These are phyloP conservation scores for Secale cereale DNA, from an alignment of 176 grass and related monocot species.

Conservation along the genomic window DNA sequence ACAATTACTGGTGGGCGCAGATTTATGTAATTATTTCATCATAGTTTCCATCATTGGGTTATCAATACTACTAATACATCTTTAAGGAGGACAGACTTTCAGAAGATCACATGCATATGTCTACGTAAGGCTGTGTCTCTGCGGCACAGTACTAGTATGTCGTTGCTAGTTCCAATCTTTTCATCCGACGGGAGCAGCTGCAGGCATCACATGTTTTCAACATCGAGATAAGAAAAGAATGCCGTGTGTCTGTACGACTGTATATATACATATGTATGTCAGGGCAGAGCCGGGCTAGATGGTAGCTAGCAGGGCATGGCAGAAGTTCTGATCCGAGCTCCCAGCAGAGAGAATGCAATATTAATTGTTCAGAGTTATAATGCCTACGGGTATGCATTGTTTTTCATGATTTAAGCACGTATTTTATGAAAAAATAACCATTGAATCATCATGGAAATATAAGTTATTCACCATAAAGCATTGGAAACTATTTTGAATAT, in stretches of 20 bases:
- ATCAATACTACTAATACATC: background rate
- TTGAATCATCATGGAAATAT: too few relatives aligned
- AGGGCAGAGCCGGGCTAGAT: background rate
- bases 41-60: background rate
- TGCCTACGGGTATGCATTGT: background rate
- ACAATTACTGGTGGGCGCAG: background rate
- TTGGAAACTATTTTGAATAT: too few relatives aligned
- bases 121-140: slow-evolving; percentile 16
- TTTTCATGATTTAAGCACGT: too few relatives aligned
- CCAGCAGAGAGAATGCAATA: background rate
- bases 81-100: background rate
- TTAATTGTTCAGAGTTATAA: background rate
- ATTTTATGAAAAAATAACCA: too few relatives aligned
- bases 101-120: background rate
- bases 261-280: slow-evolving; percentile 12
- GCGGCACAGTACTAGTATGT: background rate
- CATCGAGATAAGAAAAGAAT: slow-evolving; percentile 28
- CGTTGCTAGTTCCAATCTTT: slow-evolving; percentile 42
- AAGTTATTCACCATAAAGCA: too few relatives aligned
- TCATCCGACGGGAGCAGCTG: slow-evolving; percentile 24
- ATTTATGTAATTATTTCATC: background rate
- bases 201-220: slow-evolving; percentile 7
- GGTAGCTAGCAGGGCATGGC: slow-evolving; percentile 13
- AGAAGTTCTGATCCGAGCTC: slow-evolving; percentile 27
- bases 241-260: slow-evolving; percentile 9